A percentile compares a stretch with the other conserved stretches of the same genome.
These are phyloP conservation scores for Trematosphaeria pertusa DNA, from an alignment of 2,329 filamentous ascomycete species.

Conservation along the genomic window DNA sequence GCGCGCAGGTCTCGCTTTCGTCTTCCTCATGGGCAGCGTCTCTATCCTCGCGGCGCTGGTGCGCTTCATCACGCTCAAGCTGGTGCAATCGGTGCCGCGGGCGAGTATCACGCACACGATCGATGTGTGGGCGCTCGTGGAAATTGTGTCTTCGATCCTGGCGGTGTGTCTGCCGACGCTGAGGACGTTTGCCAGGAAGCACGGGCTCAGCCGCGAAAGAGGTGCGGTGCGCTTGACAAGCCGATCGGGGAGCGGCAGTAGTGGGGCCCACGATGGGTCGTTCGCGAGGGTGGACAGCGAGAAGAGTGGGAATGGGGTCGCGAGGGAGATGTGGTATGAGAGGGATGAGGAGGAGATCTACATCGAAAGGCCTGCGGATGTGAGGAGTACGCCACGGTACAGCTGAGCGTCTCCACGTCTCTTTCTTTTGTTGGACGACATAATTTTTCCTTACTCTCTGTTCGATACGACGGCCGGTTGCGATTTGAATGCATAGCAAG, in stretches of 20 bases:
- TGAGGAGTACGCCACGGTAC: no score
- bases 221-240: constrained; percentile 8
- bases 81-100: constrained; percentile 28
- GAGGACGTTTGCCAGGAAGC: constrained; percentile 27
- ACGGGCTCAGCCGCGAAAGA: constrained; percentile 5
- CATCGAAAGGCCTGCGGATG: constrained; percentile 43
- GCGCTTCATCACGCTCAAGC: constrained; percentile 34
- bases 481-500: no score
- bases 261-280: not conserved
- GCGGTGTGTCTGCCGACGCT: constrained; percentile 36
- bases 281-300: not conserved
- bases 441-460: no score
- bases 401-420: no score
- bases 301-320: not conserved
- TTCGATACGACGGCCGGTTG: no score
- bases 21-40: constrained; percentile 37
- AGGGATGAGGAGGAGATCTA: constrained; percentile 7
- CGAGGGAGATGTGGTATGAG: constrained; percentile 8
- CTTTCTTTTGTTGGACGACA: no score
- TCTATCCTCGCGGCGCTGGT: constrained; percentile 35
- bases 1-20: constrained; percentile 30
- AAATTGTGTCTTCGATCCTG: constrained; percentile 37
- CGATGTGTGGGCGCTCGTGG: constrained; percentile 42
- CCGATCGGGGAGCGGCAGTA: not conserved
- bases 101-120: constrained; percentile 42